Conservation (phyloP, 164 flowering plant species). For the Macadamia tetraphylla region DNA sequence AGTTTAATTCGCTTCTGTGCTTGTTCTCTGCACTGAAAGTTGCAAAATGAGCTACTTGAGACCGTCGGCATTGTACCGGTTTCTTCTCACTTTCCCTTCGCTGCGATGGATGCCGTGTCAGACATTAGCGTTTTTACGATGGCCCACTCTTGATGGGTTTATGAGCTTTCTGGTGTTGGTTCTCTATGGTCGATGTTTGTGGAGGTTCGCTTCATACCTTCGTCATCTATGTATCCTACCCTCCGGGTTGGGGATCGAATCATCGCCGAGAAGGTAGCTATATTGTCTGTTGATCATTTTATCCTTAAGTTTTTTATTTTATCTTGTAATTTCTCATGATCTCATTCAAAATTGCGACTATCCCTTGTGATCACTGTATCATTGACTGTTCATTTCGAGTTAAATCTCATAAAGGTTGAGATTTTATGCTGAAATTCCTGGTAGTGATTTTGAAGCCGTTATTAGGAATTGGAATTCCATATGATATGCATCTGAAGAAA, state of each 20-base stretch:
- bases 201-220: slow-evolving; percentile 37
- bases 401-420: too few relatives aligned
- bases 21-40: background rate
- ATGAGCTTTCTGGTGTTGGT: slow-evolving; percentile 24
- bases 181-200: slow-evolving; percentile 28
- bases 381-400: too few relatives aligned
- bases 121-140: slow-evolving; percentile 29
- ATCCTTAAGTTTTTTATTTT: background rate
- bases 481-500: too few relatives aligned
- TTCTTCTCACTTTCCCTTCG: slow-evolving; percentile 12
- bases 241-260: slow-evolving; percentile 36
- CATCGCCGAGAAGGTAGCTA: slow-evolving; percentile 21
- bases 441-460: too few relatives aligned
- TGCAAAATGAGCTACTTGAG: slow-evolving; percentile 31
- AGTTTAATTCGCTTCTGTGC: background rate
- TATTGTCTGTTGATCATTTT: background rate
- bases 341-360: background rate
- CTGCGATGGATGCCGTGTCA: slow-evolving; percentile 41
- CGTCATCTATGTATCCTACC: slow-evolving; percentile 49
- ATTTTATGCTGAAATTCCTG: too few relatives aligned
- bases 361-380: too few relatives aligned
- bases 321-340: background rate
- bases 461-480: too few relatives aligned
- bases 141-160: slow-evolving; percentile 30
- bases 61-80: slow-evolving; percentile 18